These are phyloP conservation scores for Cladosporium colombiae DNA, from an alignment of 2,329 filamentous ascomycete species.

Conservation along the genomic window DNA sequence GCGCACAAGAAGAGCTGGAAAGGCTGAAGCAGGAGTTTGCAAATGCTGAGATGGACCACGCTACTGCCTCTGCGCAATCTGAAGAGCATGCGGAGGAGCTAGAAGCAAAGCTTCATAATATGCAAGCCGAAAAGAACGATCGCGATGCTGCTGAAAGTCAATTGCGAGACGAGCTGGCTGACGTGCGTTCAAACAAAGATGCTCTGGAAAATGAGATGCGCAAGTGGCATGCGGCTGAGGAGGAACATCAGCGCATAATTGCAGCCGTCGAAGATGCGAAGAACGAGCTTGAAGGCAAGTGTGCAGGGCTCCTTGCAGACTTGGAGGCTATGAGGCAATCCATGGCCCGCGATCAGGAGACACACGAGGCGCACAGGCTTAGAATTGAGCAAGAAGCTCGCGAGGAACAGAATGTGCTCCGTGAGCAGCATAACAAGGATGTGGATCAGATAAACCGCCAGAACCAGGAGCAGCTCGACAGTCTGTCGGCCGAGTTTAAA, in stretches of 20 bases:
- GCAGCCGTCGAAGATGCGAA: not conserved
- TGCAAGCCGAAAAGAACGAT: constrained; percentile 17
- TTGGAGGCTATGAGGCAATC: constrained; percentile 1
- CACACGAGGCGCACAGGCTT: not conserved
- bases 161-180: constrained; percentile 21
- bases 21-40: constrained; percentile 44
- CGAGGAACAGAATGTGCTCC: not conserved
- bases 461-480: not conserved
- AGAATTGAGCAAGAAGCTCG: not conserved
- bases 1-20: constrained; percentile 39
- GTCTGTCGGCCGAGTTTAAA: not conserved
- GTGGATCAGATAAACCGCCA: constrained; percentile 11
- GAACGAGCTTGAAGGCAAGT: constrained; percentile 9
- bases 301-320: not conserved
- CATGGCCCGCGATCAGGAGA: not conserved
- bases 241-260: constrained; percentile 7
- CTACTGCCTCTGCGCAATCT: constrained; percentile 42
- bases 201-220: constrained; percentile 4
- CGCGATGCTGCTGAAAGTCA: not conserved
- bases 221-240: constrained; percentile 1
- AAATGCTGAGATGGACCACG: constrained; percentile 47
- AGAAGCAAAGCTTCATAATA: not conserved
- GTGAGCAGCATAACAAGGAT: constrained; percentile 16
- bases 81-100: constrained; percentile 16
- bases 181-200: constrained; percentile 8